Percentiles rank a stretch among this genome's conserved stretches.
Evolutionary conservation across 2,329 filamentous ascomycete genomes (phyloP).

Genomic region (Byssothecium circinans): DNA sequence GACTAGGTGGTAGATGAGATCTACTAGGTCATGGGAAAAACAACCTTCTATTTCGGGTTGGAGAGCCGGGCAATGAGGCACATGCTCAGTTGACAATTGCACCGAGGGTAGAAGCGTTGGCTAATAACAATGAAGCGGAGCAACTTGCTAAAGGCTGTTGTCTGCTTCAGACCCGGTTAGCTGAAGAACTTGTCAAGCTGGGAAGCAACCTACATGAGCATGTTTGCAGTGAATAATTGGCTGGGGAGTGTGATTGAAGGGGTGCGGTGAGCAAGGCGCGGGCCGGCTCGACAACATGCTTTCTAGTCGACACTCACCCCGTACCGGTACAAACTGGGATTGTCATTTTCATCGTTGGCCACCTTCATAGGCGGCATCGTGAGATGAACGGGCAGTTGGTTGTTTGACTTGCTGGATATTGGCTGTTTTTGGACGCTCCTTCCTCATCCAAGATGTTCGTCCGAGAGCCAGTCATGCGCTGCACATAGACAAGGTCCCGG

Average conservation of each 20-base stretch:
- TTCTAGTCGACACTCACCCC: no score
- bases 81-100: neutral
- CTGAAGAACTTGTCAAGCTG: neutral
- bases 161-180: conserved; percentile 3
- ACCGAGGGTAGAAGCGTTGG: conserved; percentile 9
- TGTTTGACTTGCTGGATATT: neutral
- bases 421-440: neutral
- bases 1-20: conserved; percentile 6
- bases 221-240: conserved; percentile 11
- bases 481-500: conserved; percentile 19
- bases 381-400: neutral
- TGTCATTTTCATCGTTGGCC: no score
- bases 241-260: conserved; percentile 8
- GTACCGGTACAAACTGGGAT: no score
- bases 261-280: neutral
- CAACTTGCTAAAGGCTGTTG: neutral
- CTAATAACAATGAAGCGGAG: conserved; percentile 7
- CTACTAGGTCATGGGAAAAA: conserved; percentile 14
- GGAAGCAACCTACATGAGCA: neutral
- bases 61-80: conserved; percentile 13
- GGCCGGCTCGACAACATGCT: neutral
- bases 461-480: neutral
- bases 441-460: neutral
- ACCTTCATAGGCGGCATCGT: neutral
- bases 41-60: conserved; percentile 33